These are phyloP conservation scores for Boletus rufocinnamomeus DNA, from an alignment of 768 basidiomycete species.

Conservation along the genomic window DNA sequence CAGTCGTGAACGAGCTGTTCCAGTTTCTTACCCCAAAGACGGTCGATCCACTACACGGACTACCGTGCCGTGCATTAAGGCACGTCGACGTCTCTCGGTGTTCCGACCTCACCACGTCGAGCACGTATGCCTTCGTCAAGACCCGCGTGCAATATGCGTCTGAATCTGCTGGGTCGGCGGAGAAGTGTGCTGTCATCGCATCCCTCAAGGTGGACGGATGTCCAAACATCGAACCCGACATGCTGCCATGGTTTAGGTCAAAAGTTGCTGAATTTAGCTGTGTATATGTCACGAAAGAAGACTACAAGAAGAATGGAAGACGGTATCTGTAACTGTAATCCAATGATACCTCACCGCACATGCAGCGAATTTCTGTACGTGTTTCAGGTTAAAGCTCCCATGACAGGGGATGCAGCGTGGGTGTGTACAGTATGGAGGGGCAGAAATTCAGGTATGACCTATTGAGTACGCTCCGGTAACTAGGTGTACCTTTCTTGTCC, in stretches of 20 bases:
- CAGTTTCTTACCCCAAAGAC: constrained; percentile 39
- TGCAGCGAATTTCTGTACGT: no score
- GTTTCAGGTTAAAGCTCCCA: neutral
- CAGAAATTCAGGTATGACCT: neutral
- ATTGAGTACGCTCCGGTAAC: neutral
- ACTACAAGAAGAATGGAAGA: constrained; percentile 35
- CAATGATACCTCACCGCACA: neutral
- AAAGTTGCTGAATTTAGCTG: constrained; percentile 59
- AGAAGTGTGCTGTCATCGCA: constrained; percentile 35
- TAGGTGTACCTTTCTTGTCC: neutral
- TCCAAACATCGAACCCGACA: constrained; percentile 52
- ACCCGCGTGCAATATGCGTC: constrained; percentile 38
- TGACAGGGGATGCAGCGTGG: neutral
- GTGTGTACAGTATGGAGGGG: neutral
- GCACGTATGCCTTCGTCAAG: constrained; percentile 55
- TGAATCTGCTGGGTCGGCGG: constrained; percentile 19
- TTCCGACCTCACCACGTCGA: constrained; percentile 52
- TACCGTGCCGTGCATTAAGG: constrained; percentile 49
- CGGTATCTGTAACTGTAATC: constrained; percentile 8
- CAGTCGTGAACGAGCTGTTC: constrained; percentile 41
- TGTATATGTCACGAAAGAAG: constrained; percentile 56
- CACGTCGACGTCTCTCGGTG: constrained; percentile 59
- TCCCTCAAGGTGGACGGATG: constrained; percentile 60
- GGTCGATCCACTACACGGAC: constrained; percentile 11
- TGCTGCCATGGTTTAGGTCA: constrained; percentile 62